Conservation (phyloP, 768 basidiomycete species). For the Ramaria sp. region DNA sequence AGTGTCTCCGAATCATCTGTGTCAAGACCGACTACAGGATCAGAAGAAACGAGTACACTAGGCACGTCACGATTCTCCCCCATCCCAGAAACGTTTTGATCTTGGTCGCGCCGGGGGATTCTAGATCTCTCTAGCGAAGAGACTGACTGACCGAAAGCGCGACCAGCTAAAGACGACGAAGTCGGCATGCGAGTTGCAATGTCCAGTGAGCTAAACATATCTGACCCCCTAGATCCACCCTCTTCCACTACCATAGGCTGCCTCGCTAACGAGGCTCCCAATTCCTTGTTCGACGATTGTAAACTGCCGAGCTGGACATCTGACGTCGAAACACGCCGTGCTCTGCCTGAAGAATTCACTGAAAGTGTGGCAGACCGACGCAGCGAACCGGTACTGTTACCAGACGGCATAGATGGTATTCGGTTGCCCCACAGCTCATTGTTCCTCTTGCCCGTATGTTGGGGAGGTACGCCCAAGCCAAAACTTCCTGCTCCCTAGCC, state of each 20-base stretch:
- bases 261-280: background rate
- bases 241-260: background rate
- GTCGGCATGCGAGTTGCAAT: background rate
- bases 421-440: slow-evolving; percentile 71
- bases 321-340: background rate
- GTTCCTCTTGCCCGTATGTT: slow-evolving; percentile 38
- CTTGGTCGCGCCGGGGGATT: background rate
- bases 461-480: slow-evolving; percentile 49
- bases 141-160: background rate
- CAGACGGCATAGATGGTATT: slow-evolving; percentile 19
- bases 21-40: background rate
- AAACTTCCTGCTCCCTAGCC: slow-evolving; percentile 33
- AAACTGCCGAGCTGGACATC: background rate
- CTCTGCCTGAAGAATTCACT: background rate
- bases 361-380: background rate
- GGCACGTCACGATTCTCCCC: background rate
- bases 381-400: background rate
- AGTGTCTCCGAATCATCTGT: background rate
- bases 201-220: background rate
- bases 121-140: background rate
- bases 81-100: background rate
- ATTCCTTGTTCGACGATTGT: background rate
- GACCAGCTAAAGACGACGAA: background rate
- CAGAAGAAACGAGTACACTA: background rate
- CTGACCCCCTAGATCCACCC: background rate